Percentiles rank a stretch among this genome's conserved stretches.
These are phyloP conservation scores for Pseudisothecium myosuroides DNA, from an alignment of 225 moss, liverwort and hornwort species.

Conservation along the genomic window DNA sequence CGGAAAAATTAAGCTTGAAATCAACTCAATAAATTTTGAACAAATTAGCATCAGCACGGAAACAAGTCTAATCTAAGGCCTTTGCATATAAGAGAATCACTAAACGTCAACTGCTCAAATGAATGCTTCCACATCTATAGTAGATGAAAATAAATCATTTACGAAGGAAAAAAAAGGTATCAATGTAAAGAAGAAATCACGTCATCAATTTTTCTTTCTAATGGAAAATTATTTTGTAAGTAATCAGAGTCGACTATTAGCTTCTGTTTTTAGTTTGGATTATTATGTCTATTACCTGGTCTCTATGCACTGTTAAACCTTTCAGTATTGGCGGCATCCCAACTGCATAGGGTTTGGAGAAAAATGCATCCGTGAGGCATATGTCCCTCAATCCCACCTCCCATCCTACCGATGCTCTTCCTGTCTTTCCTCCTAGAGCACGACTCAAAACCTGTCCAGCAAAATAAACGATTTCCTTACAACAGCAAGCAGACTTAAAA, in stretches of 20 bases:
- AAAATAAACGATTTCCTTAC: background rate
- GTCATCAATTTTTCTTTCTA: background rate
- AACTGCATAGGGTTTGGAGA: slow-evolving; percentile 56
- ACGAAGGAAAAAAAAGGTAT: background rate
- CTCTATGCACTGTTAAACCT: slow-evolving; percentile 62
- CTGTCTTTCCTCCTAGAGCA: slow-evolving; percentile 91
- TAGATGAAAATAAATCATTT: background rate
- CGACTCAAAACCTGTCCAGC: slow-evolving; percentile 55
- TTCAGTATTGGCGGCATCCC: slow-evolving; percentile 52
- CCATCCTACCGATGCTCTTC: slow-evolving; percentile 69
- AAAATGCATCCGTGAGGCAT: slow-evolving; percentile 44
- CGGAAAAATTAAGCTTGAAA: background rate
- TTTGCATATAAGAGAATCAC: background rate
- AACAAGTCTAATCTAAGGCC: background rate
- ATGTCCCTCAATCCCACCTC: slow-evolving; percentile 74
- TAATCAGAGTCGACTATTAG: background rate
- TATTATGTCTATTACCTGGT: slow-evolving; percentile 36
- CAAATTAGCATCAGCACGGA: background rate
- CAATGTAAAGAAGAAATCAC: background rate
- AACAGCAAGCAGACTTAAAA: background rate
- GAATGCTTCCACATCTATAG: background rate
- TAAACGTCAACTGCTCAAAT: background rate
- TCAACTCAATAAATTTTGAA: background rate
- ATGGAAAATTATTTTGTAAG: background rate
- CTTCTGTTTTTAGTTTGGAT: background rate